Evolutionary conservation across 495 filamentous ascomycete genomes (phyloP).

Genomic region (Penicillium nucicola): DNA sequence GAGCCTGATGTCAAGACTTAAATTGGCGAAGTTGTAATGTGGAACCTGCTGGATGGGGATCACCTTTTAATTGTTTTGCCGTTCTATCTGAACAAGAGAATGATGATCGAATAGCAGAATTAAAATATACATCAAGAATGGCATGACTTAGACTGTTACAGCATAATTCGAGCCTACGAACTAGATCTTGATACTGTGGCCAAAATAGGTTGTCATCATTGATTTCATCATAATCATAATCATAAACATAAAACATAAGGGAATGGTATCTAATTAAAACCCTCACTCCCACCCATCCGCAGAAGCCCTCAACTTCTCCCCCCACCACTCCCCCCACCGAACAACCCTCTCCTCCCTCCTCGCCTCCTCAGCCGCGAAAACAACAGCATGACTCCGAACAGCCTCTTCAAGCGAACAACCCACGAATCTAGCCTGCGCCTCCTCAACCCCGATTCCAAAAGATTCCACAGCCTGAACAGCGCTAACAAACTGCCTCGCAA

Average conservation of each 20-base stretch:
- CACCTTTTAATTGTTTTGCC: constrained; percentile 16
- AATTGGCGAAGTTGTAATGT: constrained; percentile 14
- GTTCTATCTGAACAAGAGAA: constrained; percentile 7
- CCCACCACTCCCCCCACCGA: constrained; percentile 80
- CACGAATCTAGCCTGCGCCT: constrained; percentile 72
- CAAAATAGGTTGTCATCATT: background rate
- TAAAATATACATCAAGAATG: constrained; percentile 3
- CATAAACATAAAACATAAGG: too few relatives aligned
- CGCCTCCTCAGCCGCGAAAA: constrained; percentile 92
- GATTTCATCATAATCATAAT: constrained; percentile 8
- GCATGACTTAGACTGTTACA: constrained; percentile 1
- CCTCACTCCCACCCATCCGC: constrained; percentile 8
- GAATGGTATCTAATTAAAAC: too few relatives aligned
- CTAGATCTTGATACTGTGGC: background rate
- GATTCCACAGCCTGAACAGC: constrained; percentile 81
- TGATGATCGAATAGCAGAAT: constrained; percentile 18
- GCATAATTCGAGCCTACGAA: background rate
- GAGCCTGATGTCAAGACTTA: constrained; percentile 96
- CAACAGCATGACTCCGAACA: constrained; percentile 84
- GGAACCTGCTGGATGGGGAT: constrained; percentile 29
- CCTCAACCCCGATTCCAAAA: constrained; percentile 58
- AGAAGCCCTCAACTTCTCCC: constrained; percentile 32
- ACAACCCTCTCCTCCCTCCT: constrained; percentile 65
- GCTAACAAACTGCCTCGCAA: constrained; percentile 73
- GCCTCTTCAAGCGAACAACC: constrained; percentile 82